Base-by-base conservation (phyloP, 257 asterid genomes). In the Solanum appendiculatum region DNA sequence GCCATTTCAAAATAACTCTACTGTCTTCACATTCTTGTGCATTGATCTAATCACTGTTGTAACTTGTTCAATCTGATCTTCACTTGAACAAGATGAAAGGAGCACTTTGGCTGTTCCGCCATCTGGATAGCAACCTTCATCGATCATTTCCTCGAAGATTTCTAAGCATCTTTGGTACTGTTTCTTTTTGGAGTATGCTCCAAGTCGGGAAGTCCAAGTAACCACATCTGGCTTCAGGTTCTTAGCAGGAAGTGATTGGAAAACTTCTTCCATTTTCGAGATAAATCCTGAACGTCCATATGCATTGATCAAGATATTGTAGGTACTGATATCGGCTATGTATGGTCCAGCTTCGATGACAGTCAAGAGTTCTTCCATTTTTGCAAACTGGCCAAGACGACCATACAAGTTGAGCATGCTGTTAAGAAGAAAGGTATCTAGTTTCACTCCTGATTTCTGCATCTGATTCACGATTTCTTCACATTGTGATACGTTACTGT, bases 81-180 rank as follows among this genome's bases (percentile, higher is more conserved):
- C 96, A 74, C 87, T 89, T 18, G 94, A 95, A 80, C 98, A 96
- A 69, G 97, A 89, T 39, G 95, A 89, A 3, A 96, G 96, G 73
- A 96, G 88, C 78, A 96, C 98, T 89, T 89, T 94, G 21, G 96
- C 99, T 80, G 99, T 96, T 87, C 97, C 96, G 6, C 93, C 98
- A 87, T 96, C 99, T 3, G 98, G 98, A 90, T 90, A 90, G 46
- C 98, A 93, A 6, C 98, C 97, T 88, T 84, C 88, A 69, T 96
- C 98, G 66, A 96, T 93, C 99, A 96, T 96, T 80, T 95, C 96
- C 87, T 96, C 99, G 33, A 96, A 95, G 15, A 95, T 93, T 42
- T 95, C 95, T 46, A 93, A 60, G 87, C 99, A 96, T 86, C 88
- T 93, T 84, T 48, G 88, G 75, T 92, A 96, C 83, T 87, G 90